A percentile compares a stretch with the other conserved stretches of the same genome.
Conservation (phyloP, 2,329 filamentous ascomycete genomes). For the Sporothrix mexicana region DNA sequence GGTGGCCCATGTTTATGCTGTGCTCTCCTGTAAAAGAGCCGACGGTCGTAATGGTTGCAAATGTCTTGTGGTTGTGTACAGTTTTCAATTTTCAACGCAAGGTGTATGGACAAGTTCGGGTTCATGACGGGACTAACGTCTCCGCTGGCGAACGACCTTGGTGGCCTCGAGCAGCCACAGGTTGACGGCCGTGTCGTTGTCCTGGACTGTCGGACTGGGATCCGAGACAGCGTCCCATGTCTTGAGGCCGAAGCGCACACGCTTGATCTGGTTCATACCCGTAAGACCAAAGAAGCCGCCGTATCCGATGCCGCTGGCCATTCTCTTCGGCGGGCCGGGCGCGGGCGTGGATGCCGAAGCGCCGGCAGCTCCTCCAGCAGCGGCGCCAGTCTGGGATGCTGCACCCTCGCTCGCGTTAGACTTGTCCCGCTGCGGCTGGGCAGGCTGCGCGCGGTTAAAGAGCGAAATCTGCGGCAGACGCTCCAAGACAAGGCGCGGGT, state of each 20-base stretch:
- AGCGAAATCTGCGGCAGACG: constrained; percentile 32
- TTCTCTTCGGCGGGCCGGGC: constrained; percentile 26
- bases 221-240: constrained; percentile 39
- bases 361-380: background rate
- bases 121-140: constrained; percentile 27
- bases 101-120: background rate
- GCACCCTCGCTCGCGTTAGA: background rate
- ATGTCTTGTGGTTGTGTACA: background rate
- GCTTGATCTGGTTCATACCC: constrained; percentile 29
- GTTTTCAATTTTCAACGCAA: background rate
- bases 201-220: constrained; percentile 37
- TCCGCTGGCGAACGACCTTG: constrained; percentile 36
- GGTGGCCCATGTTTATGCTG: too few species aligned
- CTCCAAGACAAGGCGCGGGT: constrained; percentile 56
- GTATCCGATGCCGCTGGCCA: constrained; percentile 26
- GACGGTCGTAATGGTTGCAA: too few species aligned
- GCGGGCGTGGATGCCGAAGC: background rate
- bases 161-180: constrained; percentile 39
- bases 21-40: too few species aligned
- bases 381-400: background rate
- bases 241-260: constrained; percentile 38
- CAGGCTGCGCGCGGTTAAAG: constrained; percentile 27
- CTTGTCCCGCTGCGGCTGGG: constrained; percentile 12
- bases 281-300: constrained; percentile 22
- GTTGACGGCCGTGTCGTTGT: constrained; percentile 40